Percentiles rank a stretch among this genome's conserved stretches.
Evolutionary conservation across 441 rosid genomes (phyloP).

Genomic region (Cnidoscolus chayamansa): DNA sequence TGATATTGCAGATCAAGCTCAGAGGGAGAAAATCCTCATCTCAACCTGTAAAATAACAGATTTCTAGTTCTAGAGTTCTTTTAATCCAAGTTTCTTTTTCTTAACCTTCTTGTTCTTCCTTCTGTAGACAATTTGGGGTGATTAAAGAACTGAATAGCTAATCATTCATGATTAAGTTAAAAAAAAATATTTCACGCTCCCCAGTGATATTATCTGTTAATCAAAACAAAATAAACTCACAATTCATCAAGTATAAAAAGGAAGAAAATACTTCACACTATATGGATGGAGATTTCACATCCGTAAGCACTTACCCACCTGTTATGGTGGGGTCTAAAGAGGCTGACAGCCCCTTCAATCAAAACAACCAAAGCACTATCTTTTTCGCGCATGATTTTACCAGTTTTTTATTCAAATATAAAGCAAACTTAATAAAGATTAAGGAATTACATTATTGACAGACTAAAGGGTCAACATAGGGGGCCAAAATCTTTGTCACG

Average conservation of each 20-base stretch:
- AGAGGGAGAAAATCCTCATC: too few relatives aligned
- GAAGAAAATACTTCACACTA: background rate
- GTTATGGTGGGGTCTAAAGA: background rate
- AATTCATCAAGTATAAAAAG: background rate
- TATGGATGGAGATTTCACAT: background rate
- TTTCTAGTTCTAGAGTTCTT: too few relatives aligned
- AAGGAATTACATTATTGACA: background rate
- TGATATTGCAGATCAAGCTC: too few relatives aligned
- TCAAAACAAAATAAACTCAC: background rate
- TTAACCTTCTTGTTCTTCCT: too few relatives aligned
- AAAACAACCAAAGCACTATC: slow-evolving; percentile 20
- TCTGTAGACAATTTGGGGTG: too few relatives aligned
- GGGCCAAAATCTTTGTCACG: slow-evolving; percentile 11
- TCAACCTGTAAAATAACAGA: too few relatives aligned
- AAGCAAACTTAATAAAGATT: background rate
- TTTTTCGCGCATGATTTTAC: background rate
- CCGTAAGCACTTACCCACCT: background rate
- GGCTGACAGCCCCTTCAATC: slow-evolving; percentile 16
- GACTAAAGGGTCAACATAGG: background rate
- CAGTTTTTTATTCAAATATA: background rate
- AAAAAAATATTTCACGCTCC: background rate
- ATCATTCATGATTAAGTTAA: background rate
- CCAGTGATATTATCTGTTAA: background rate
- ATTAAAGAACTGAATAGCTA: background rate
- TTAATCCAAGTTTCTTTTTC: too few relatives aligned